Evolutionary conservation across 116 monocot species (phyloP).

Genomic region (Zostera marina): DNA sequence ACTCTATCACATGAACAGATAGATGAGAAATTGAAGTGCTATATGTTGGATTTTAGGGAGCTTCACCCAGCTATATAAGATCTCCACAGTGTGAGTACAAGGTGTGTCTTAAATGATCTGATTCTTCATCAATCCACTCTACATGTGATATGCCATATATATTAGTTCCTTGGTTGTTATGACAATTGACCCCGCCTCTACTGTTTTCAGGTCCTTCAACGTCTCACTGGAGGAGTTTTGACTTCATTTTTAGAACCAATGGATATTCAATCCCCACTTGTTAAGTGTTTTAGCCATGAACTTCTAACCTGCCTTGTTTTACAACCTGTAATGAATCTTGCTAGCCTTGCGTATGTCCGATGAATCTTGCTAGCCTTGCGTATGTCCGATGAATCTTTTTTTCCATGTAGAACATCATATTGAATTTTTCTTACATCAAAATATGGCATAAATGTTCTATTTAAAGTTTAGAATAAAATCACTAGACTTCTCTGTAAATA

Average conservation of each 20-base stretch:
- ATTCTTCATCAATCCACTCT: background rate
- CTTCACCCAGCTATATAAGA: conserved; percentile 86
- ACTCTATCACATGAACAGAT: too few species aligned
- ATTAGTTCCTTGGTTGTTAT: background rate
- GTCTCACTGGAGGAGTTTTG: too few species aligned
- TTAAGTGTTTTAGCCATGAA: conserved; percentile 57
- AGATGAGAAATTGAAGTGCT: too few species aligned
- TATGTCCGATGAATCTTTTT: too few species aligned
- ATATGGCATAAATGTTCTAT: too few species aligned
- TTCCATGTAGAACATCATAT: too few species aligned
- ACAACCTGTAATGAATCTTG: conserved; percentile 81
- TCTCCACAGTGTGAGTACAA: conserved; percentile 82
- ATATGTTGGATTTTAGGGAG: conserved; percentile 56
- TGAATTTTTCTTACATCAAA: too few species aligned
- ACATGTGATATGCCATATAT: background rate
- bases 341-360: conserved; percentile 73
- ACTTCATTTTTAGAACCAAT: conserved; percentile 57
- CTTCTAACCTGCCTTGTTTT: conserved; percentile 75
- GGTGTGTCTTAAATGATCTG: conserved; percentile 44
- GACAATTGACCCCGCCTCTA: background rate
- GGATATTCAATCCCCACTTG: conserved; percentile 68
- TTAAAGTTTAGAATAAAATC: too few species aligned
- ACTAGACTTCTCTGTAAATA: too few species aligned
- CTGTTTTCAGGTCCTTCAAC: conserved; percentile 68
- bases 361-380: conserved; percentile 77